Base-by-base conservation (phyloP, 768 basidiomycete genomes). In the Astraeus odoratus region DNA sequence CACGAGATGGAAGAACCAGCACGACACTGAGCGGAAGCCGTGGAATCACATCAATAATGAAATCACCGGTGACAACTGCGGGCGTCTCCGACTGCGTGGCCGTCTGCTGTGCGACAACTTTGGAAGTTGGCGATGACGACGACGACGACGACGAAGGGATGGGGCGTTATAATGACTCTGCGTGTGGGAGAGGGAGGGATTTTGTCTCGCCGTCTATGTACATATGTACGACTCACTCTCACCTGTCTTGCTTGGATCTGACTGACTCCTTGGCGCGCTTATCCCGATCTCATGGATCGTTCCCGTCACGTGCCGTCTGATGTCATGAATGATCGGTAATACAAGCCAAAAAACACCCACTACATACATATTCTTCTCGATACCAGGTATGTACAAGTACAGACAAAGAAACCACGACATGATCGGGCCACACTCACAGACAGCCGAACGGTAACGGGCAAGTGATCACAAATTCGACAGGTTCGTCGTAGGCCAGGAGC, bases 401-500 rank as follows among this genome's bases (percentile, higher is more conserved):
- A 15, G 12, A 12, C 20, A n/a, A 1, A 13, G 22, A 13, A 19
- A 12, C 36, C 19, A 13, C 3, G 20, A 38, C 15, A 16, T 35
- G 19, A 19, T 12, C 16, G 13, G 16, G n/a, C 34, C 16, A 19
- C 13, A 35, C 19, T 19, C 3, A 35, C 34, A 35, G 8, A 33
- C 12, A 5, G 9, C 16, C 34, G 8, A 15, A 35, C 34, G n/a
- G 16, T 16, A n/a, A n/a, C n/a, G n/a, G n/a, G n/a, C n/a, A n/a
- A n/a, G n/a, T n/a, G n/a, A 15, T 39, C 20, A 39, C 37, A 39
- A 7, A 24, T 39, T 39, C 37, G 37, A 61, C 43, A 31, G 15
- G 26, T 46, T 64, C 44, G 51, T 55, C 15, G 48, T 22, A 2
- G 62, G 62, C 62, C 64, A 66, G 15, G 29, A 46, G 40, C 64